Percentiles rank a stretch among this genome's conserved stretches.
Evolutionary conservation across 768 basidiomycete genomes (phyloP).

Genomic region (Phanerochaete sordida): DNA sequence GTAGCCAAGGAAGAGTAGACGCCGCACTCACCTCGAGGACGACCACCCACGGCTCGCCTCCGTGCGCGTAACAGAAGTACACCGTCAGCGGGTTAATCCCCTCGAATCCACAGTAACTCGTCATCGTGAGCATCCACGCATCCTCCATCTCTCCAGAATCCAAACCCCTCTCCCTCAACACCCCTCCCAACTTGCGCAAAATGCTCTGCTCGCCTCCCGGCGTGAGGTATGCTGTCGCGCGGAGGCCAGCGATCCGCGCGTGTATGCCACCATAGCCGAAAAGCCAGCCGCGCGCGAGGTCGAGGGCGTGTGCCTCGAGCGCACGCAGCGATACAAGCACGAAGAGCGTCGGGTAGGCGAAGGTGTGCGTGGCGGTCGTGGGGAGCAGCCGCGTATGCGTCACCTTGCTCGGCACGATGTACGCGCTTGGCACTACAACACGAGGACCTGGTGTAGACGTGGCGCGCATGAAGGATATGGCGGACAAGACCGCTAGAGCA

Average conservation of each 20-base stretch:
- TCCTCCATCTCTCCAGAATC: slow-evolving; percentile 33
- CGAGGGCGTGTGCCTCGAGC: slow-evolving; percentile 44
- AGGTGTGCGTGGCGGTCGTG: slow-evolving; percentile 42
- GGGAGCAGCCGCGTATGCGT: slow-evolving; percentile 54
- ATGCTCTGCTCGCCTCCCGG: slow-evolving; percentile 26
- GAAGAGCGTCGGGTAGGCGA: slow-evolving; percentile 58
- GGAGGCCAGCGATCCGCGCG: slow-evolving; percentile 44
- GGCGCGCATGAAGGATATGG: too few species aligned
- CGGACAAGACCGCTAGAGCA: background rate
- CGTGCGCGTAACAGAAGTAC: slow-evolving; percentile 55
- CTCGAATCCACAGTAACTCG: slow-evolving; percentile 59
- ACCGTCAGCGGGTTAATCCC: slow-evolving; percentile 71
- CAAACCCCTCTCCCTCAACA: slow-evolving; percentile 32
- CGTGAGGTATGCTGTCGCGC: slow-evolving; percentile 30
- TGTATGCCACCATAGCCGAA: slow-evolving; percentile 51
- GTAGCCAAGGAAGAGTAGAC: background rate
- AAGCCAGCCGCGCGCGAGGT: slow-evolving; percentile 45
- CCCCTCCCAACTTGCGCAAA: slow-evolving; percentile 35
- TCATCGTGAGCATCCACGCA: slow-evolving; percentile 76
- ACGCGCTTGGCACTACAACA: slow-evolving; percentile 22
- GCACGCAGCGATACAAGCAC: slow-evolving; percentile 54
- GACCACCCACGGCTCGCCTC: slow-evolving; percentile 33
- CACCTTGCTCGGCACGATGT: slow-evolving; percentile 49
- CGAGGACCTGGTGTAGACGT: background rate
- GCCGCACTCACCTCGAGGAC: slow-evolving; percentile 52